phyloP scores from a whole-genome alignment of 2,329 filamentous ascomycete species.

The Phialophora expanda region DNA sequence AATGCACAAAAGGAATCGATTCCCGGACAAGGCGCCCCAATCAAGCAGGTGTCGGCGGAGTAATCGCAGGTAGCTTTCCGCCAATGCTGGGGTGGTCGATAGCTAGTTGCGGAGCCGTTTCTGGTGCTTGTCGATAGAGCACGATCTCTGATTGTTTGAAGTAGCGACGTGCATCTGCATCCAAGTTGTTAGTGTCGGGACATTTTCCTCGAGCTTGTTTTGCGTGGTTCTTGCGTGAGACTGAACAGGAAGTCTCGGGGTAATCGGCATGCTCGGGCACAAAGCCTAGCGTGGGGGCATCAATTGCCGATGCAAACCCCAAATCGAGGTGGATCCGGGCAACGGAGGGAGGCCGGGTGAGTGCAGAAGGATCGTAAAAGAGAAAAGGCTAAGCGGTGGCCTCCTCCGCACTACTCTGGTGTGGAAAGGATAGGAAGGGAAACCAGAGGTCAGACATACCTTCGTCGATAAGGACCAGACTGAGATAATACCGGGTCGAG shows the following conservation, averaged over 20 bases:
- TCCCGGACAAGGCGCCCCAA: background rate
- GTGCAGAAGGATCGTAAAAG: background rate
- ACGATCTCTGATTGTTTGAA: constrained; percentile 99
- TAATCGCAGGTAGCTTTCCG: constrained; percentile 36
- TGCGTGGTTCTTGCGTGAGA: background rate
- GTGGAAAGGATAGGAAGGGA: constrained; percentile 13
- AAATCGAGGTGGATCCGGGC: background rate
- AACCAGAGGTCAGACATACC: constrained; percentile 58
- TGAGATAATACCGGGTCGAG: constrained; percentile 96
- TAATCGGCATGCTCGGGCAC: constrained; percentile 4
- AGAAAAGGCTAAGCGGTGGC: background rate
- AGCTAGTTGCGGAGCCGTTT: constrained; percentile 40
- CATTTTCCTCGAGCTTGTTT: background rate
- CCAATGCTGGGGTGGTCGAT: constrained; percentile 38
- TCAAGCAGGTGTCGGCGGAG: constrained; percentile 38
- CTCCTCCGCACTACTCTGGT: background rate
- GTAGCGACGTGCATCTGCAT: constrained; percentile 82
- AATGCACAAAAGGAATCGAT: background rate
- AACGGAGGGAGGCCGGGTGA: background rate
- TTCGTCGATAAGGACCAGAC: constrained; percentile 93
- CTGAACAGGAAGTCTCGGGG: background rate
- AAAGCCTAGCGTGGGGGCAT: constrained; percentile 24
- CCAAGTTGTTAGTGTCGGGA: constrained; percentile 14
- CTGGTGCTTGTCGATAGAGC: constrained; percentile 77
- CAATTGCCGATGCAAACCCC: constrained; percentile 43